These are phyloP conservation scores for Colletotrichum noveboracense DNA, from an alignment of 2,329 filamentous ascomycete species.

Conservation along the genomic window DNA sequence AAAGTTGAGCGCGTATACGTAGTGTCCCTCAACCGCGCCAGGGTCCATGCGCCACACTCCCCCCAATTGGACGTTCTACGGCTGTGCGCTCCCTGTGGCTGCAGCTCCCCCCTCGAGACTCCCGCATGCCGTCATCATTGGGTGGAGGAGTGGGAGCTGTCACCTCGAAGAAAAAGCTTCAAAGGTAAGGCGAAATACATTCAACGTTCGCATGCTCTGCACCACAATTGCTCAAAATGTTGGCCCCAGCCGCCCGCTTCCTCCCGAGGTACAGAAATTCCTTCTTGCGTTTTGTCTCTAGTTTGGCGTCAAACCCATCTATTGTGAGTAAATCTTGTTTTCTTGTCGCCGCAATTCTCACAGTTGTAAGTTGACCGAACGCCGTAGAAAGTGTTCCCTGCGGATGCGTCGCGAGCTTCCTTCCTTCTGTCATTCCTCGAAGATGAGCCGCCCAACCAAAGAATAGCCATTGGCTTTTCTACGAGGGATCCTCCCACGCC, in stretches of 20 bases:
- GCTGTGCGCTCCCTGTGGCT: background rate
- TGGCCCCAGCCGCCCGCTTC: slow-evolving; percentile 31
- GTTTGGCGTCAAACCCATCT: slow-evolving; percentile 54
- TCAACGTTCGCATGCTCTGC: background rate
- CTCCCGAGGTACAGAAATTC: slow-evolving; percentile 9
- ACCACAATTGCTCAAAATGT: slow-evolving; percentile 29
- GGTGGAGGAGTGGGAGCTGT: background rate
- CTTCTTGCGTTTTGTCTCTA: slow-evolving; percentile 44
- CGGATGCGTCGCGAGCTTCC: slow-evolving; percentile 46
- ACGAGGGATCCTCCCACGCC: slow-evolving; percentile 66
- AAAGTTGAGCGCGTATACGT: background rate
- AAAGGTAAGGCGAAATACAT: background rate
- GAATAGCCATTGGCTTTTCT: slow-evolving; percentile 64
- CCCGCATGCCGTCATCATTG: background rate
- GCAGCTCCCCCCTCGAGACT: background rate
- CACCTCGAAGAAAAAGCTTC: background rate
- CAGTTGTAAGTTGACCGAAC: slow-evolving; percentile 13
- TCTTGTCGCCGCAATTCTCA: background rate
- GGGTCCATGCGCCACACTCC: background rate
- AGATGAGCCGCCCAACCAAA: slow-evolving; percentile 56
- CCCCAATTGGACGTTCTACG: background rate
- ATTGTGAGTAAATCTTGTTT: slow-evolving; percentile 50
- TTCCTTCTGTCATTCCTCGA: slow-evolving; percentile 66
- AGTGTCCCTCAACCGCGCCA: background rate
- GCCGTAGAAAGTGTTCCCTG: slow-evolving; percentile 62